Conservation (phyloP, 208 protist species). For the Entamoeba invadens region DNA sequence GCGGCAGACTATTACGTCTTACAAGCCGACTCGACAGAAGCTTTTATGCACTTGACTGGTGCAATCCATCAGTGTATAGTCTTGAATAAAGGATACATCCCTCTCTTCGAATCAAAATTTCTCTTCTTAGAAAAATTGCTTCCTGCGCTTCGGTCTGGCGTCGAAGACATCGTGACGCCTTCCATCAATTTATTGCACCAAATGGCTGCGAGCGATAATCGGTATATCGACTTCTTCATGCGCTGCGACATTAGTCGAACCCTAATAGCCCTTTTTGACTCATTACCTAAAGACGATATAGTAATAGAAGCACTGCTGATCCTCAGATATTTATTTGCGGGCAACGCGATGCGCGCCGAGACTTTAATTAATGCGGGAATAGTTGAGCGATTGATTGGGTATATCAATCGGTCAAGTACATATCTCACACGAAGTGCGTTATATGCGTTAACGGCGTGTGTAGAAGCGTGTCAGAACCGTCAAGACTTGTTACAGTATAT, state of each 20-base stretch:
- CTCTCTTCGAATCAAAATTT: neutral
- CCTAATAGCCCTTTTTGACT: neutral
- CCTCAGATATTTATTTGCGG: neutral
- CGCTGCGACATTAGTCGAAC: neutral
- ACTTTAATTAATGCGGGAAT: neutral
- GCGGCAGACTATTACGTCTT: neutral
- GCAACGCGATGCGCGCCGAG: neutral
- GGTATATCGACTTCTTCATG: neutral
- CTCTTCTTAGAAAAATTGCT: neutral
- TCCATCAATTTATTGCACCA: neutral
- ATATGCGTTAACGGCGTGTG: neutral
- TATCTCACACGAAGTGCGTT: neutral
- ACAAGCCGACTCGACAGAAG: neutral
- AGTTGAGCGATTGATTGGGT: neutral
- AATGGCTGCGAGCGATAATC: neutral
- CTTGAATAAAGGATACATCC: neutral
- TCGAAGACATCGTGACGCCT: neutral
- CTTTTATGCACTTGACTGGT: neutral
- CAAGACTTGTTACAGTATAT: neutral
- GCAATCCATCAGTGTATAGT: neutral
- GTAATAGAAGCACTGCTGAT: neutral
- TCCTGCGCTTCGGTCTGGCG: neutral
- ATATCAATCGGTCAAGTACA: neutral
- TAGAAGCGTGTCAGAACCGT: neutral
- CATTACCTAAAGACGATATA: neutral